A percentile compares a stretch with the other conserved stretches of the same genome.
phyloP scores from a whole-genome alignment of 345 rosid genomes.

The Corchorus capsularis region DNA sequence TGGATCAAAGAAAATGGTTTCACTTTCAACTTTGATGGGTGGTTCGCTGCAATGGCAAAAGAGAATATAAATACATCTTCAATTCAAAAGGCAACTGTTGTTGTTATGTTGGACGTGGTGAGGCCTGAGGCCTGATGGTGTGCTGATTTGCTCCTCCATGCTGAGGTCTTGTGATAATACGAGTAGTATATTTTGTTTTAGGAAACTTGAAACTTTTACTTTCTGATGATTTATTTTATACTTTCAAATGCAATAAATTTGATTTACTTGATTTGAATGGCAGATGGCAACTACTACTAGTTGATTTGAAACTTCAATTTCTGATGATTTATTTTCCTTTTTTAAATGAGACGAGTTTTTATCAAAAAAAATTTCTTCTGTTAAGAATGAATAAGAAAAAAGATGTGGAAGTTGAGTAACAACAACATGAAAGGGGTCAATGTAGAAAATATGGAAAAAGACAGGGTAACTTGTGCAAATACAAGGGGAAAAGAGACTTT shows the following conservation, averaged over 20 bases:
- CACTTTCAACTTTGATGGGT: neutral
- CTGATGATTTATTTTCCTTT: too few relatives aligned
- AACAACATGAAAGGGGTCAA: constrained; percentile 13
- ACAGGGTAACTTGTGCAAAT: constrained; percentile 7
- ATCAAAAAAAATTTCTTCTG: too few relatives aligned
- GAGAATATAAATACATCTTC: neutral
- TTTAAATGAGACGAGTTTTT: neutral
- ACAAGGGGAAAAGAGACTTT: neutral
- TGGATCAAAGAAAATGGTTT: neutral
- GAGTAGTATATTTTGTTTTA: neutral
- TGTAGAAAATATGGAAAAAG: constrained; percentile 11
- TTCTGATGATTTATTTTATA: neutral
- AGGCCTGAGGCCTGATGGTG: too few relatives aligned
- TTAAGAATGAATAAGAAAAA: neutral
- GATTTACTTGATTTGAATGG: neutral
- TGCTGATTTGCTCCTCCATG: neutral
- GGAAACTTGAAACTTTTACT: neutral
- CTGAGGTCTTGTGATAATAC: neutral
- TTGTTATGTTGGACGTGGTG: neutral
- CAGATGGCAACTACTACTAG: too few relatives aligned
- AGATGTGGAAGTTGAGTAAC: neutral
- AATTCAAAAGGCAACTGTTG: neutral
- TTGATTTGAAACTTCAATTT: too few relatives aligned
- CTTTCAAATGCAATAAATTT: neutral
- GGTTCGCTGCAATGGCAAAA: neutral